Percentiles rank a stretch among this genome's conserved stretches.
These are phyloP conservation scores for Didymella pinodella DNA, from an alignment of 2,329 filamentous ascomycete genomes.

Conservation along the genomic window DNA sequence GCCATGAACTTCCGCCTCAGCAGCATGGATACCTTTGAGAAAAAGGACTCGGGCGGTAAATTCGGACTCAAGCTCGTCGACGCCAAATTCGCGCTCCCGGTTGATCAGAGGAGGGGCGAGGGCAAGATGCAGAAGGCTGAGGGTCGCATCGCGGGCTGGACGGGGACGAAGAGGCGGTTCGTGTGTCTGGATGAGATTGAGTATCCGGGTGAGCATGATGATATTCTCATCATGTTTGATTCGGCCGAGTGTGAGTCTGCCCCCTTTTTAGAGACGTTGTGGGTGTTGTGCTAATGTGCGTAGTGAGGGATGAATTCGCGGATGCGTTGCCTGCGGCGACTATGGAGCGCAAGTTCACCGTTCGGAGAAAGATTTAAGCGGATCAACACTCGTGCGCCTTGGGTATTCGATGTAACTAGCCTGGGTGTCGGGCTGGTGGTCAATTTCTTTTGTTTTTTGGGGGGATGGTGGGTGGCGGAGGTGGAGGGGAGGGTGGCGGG, in stretches of 20 bases:
- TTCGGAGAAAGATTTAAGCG: conserved; percentile 51
- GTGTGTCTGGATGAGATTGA: conserved; percentile 87
- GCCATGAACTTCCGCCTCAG: conserved; percentile 91
- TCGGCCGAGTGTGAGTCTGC: conserved; percentile 71
- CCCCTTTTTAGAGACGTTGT: conserved; percentile 64
- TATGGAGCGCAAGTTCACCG: conserved; percentile 52
- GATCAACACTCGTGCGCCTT: too few species aligned
- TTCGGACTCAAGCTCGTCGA: conserved; percentile 81
- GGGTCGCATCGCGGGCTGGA: conserved; percentile 56
- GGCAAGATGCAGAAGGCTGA: conserved; percentile 61
- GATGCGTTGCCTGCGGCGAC: conserved; percentile 56
- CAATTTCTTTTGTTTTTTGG: too few species aligned
- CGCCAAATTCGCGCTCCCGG: conserved; percentile 87
- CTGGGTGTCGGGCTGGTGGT: too few species aligned
- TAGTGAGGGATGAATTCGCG: conserved; percentile 57
- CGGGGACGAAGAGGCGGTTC: conserved; percentile 71
- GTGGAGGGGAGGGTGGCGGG: too few species aligned
- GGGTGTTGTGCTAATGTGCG: conserved; percentile 34
- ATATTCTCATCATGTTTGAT: conserved; percentile 87
- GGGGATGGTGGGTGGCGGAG: too few species aligned
- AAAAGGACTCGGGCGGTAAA: conserved; percentile 61
- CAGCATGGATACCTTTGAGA: conserved; percentile 83
- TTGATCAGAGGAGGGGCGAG: conserved; percentile 58
- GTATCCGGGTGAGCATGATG: conserved; percentile 90
- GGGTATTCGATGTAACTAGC: too few species aligned